phyloP scores from a whole-genome alignment of 2,329 filamentous ascomycete species.

The Epichloe sp. region DNA sequence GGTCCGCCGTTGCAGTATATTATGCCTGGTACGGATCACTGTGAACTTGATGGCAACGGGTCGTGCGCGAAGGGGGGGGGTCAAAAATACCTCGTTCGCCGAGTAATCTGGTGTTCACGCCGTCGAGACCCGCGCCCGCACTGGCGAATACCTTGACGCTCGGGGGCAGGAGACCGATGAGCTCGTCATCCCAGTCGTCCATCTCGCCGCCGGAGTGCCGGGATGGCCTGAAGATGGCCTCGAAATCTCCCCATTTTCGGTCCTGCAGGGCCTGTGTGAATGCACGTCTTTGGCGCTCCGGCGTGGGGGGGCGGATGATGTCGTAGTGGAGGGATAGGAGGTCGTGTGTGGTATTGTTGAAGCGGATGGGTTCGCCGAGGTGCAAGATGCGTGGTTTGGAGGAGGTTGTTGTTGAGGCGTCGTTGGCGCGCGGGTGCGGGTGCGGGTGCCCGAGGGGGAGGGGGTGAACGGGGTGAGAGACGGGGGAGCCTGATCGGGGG shows the following conservation, averaged over 20 bases:
- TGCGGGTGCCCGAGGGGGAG: background rate
- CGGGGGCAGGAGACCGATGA: conserved; percentile 41
- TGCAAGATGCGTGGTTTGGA: conserved; percentile 50
- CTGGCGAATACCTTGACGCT: conserved; percentile 49
- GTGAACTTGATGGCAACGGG: background rate
- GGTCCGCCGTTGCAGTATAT: conserved; percentile 62
- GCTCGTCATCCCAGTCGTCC: conserved; percentile 48
- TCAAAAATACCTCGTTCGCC: conserved; percentile 38
- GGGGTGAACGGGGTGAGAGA: conserved; percentile 2
- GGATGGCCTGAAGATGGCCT: conserved; percentile 45
- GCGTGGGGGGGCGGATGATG: conserved; percentile 37
- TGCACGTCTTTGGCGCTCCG: conserved; percentile 36
- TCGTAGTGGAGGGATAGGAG: conserved; percentile 31
- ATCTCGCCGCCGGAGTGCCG: conserved; percentile 54
- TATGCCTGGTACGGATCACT: conserved; percentile 29
- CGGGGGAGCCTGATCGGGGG: conserved; percentile 33
- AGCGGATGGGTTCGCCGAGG: conserved; percentile 52
- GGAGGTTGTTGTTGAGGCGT: conserved; percentile 11
- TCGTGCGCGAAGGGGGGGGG: no score
- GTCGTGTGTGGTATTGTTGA: conserved; percentile 33
- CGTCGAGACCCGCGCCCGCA: conserved; percentile 54
- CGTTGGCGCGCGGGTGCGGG: conserved; percentile 8
- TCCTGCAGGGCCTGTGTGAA: conserved; percentile 37
- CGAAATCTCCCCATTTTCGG: conserved; percentile 40
- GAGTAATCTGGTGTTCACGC: conserved; percentile 48